Conservation (phyloP, 176 grass and related monocot species). For the Chloris gayana region DNA sequence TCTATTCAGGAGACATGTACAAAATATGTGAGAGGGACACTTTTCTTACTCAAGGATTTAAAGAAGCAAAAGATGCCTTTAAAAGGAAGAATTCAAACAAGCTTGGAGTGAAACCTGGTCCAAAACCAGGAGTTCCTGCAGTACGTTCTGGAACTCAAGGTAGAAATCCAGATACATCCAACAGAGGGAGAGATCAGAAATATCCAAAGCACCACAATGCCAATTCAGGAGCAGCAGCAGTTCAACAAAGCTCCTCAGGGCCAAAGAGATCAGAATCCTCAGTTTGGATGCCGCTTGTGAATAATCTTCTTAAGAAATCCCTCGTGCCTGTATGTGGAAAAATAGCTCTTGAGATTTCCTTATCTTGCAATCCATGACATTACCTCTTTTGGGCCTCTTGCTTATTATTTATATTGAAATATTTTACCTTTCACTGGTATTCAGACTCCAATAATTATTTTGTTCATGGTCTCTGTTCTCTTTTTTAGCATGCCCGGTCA, state of each 20-base stretch:
- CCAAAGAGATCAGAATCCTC: slow-evolving; percentile 72
- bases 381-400: slow-evolving; percentile 2
- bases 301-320: slow-evolving; percentile 87
- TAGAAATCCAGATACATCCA: slow-evolving; percentile 60
- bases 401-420: slow-evolving; percentile 16
- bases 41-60: slow-evolving; percentile 87
- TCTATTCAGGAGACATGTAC: slow-evolving; percentile 85
- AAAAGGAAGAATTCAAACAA: slow-evolving; percentile 73
- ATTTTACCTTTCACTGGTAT: slow-evolving; percentile 34
- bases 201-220: slow-evolving; percentile 58
- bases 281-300: slow-evolving; percentile 83
- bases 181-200: slow-evolving; percentile 74
- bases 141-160: slow-evolving; percentile 50
- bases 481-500: slow-evolving; percentile 17
- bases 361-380: slow-evolving; percentile 19
- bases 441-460: slow-evolving; percentile 18
- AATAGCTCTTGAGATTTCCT: slow-evolving; percentile 30
- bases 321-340: slow-evolving; percentile 81
- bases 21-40: slow-evolving; percentile 81
- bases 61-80: slow-evolving; percentile 82
- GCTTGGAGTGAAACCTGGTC: slow-evolving; percentile 54
- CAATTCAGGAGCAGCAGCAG: slow-evolving; percentile 45
- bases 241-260: slow-evolving; percentile 62
- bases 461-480: slow-evolving; percentile 11
- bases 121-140: slow-evolving; percentile 47